These are phyloP conservation scores for Thelephora terrestris DNA, from an alignment of 1,284 basidiomycete species.

Conservation along the genomic window DNA sequence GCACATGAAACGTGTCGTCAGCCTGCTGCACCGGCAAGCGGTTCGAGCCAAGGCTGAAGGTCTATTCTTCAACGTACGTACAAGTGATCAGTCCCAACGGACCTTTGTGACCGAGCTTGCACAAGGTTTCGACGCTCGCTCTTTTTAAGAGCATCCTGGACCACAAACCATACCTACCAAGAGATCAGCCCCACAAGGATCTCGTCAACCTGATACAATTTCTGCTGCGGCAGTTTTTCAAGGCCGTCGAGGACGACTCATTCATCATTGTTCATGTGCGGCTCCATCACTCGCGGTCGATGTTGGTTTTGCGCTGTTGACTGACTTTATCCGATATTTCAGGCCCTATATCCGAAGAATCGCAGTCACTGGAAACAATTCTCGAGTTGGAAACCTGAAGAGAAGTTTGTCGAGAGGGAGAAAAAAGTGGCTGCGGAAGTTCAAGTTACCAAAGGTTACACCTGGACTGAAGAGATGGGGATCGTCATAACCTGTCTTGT, in stretches of 20 bases:
- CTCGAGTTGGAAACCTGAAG: conserved; percentile 72
- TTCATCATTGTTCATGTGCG: conserved; percentile 77
- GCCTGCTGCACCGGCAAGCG: conserved; percentile 80
- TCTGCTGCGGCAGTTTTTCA: conserved; percentile 87
- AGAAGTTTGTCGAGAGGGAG: conserved; percentile 31
- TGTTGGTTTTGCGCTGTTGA: too few relatives aligned
- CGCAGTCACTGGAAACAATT: conserved; percentile 77
- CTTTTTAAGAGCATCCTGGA: conserved; percentile 79
- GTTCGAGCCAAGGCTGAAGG: conserved; percentile 85
- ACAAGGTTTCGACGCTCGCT: conserved; percentile 74
- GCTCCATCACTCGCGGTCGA: neutral
- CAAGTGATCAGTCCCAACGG: neutral
- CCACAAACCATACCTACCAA: conserved; percentile 66
- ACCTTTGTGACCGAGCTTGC: neutral
- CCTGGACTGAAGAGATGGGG: conserved; percentile 85
- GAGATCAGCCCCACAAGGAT: conserved; percentile 73
- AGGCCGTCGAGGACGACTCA: conserved; percentile 68
- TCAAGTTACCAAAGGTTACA: conserved; percentile 77
- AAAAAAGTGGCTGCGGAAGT: conserved; percentile 51
- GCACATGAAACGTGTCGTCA: conserved; percentile 79
- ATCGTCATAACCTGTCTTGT: conserved; percentile 71
- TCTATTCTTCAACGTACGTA: conserved; percentile 79
- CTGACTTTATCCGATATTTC: too few relatives aligned
- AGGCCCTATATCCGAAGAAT: conserved; percentile 88
- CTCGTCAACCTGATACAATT: conserved; percentile 75